Evolutionary conservation across 805 yeast genomes (phyloP), one percentile per base, ranked within the genome.

Genomic region (Ogataea siamensis): DNA sequence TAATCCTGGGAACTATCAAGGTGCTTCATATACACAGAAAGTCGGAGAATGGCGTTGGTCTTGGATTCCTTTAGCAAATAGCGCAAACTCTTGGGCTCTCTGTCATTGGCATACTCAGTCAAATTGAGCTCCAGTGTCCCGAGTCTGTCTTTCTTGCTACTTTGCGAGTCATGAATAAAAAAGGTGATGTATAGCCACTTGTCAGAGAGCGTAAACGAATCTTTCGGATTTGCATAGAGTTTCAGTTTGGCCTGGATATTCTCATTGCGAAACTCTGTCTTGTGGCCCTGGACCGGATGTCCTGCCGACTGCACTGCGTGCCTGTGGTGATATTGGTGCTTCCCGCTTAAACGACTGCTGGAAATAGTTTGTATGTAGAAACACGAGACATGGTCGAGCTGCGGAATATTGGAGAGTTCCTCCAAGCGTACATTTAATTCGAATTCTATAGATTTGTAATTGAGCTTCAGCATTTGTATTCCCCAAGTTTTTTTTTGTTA

Each of bases 331-430:
- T 14, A 18, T 13, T 39, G 52, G n/a, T 46, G 47, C 14, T 38
- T 24, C 20, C 26, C 25, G 1, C 28, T 7, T 11, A 37, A 46
- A 16, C 43, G 49, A 30, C 25, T 40, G 29, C 40, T 48, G 7
- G 40, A 44, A 18, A 45, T 47, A 7, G 40, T 36, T 19, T 46
- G 49, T 28, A 80, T 78, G 13, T 87, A 74, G 46, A 60, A 78
- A 49, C 91, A 78, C 24, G 66, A 56, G 10, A 51, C 39, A 0
- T 95, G 95, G 3, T 78, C 66, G 1, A 82, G 69, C 48, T 85
- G 88, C 2, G 98, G 98, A 19, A 91, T 74, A 53, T 89, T 89
- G n/a, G 81, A 72, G 32, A 91, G 65, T 46, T 86, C 94, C 39
- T 75, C 73, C 32, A 88, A 71, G 12, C 71, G 60, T 19, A 87